phyloP scores from a whole-genome alignment of 176 grass and related monocot species.

The Aegilops tauschii region DNA sequence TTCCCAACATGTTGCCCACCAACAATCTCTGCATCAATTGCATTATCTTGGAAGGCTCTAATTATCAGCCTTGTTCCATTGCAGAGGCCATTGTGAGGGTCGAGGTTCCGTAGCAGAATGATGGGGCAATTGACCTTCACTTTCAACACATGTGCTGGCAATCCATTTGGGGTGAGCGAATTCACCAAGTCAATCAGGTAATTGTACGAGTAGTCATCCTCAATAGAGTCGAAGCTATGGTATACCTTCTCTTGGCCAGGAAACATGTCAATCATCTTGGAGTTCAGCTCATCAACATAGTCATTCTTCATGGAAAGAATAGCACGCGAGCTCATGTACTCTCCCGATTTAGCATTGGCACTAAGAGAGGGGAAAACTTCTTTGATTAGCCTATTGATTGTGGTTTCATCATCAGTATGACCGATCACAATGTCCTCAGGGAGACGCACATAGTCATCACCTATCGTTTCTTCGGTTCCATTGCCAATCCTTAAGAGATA shows the following conservation, averaged over 20 bases:
- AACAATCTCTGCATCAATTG: too few species aligned
- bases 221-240: too few species aligned
- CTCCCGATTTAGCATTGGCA: too few species aligned
- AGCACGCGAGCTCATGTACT: too few species aligned
- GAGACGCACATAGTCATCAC: background rate
- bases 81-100: background rate
- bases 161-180: background rate
- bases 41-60: background rate
- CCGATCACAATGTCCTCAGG: background rate
- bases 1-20: too few species aligned
- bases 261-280: too few species aligned
- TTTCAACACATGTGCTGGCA: background rate
- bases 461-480: background rate
- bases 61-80: background rate
- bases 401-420: background rate
- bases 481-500: background rate
- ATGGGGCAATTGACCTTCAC: background rate
- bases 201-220: background rate
- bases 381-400: background rate
- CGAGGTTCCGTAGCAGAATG: background rate
- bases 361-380: too few species aligned
- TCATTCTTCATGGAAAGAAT: too few species aligned
- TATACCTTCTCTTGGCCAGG: too few species aligned
- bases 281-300: too few species aligned
- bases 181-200: background rate